Base-by-base conservation (phyloP, 371 early-diverging fungal genomes). In the Thermomucor indicae-seudaticae region DNA sequence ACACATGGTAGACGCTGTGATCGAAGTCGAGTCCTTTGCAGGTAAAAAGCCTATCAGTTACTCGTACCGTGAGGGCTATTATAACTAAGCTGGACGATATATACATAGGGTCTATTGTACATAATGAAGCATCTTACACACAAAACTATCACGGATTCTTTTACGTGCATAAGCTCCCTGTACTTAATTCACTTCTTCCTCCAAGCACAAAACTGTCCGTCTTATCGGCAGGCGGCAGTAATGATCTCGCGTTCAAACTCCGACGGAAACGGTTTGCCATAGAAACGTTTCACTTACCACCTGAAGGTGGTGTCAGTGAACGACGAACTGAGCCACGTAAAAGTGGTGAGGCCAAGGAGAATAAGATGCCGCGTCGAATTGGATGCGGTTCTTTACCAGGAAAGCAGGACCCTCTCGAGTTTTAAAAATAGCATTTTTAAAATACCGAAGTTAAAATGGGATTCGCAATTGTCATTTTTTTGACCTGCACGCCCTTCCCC, bases 21-120 rank as follows among this genome's bases (percentile, higher is more conserved):
- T 96, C 30, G 91, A 89, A 60, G 80, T 95, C 16, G 93, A 94
- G 63, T 94, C 95, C 4, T 96, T 96, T 78, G 92, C 92, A 53
- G 92, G 95, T 74, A 72, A 55, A 10, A 4, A 29, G 16, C 20
- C 51, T 38, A 12, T 0, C 27, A 8, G 20, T 1, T 20, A 38
- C 4, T 25, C 23, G 1, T 40, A 51, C 7, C 16, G 46, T 1
- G 19, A 12, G 19, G n/a, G 2, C 19, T 4, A 43, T 28, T 12
- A 34, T 11, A 14, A 47, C 37, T 3, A 16, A 14, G 16, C 32
- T 28, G 35, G 4, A 19, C 11, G 29, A 40, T 55, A 39, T 50
- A 10, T 38, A n/a, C 49, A 23, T 49, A 80, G 83, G 82, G 0
- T 75, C 79, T 17, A 56, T 68, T 32, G 55, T 62, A 1, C 71